Evolutionary conservation across 1,139 yeast genomes (phyloP), one percentile per base, ranked within the genome.

Genomic region (Candida mesenterica): DNA sequence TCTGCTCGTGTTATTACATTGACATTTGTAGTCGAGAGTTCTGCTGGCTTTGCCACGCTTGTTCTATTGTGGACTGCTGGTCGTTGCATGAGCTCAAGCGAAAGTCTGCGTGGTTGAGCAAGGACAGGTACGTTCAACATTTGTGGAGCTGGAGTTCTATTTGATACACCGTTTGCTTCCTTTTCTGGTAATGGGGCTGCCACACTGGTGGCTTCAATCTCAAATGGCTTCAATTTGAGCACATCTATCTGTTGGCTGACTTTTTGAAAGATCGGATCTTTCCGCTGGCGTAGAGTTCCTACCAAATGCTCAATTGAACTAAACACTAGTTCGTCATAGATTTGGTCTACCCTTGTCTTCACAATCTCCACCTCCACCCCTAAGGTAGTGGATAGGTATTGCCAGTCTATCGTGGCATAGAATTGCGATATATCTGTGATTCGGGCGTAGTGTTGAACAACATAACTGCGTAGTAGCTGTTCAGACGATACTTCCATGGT

Each of bases 1-100:
- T 34, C 62, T 1, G 68, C 59, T 35, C 55, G 54, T 3, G 71
- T 59, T 5, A 56, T 42, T 4, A 68, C 71, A 41, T 64, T 63
- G 22, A 68, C 57, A 33, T 54, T 61, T 20, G 68, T 57, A 2
- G 63, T 58, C 5, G 59, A 49, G 0, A 61, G 49, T 5, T 59
- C 52, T 1, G 70, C 66, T 1, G 71, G 64, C 24, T 55, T 61
- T 7, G 14, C 26, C 5, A 25, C 15, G 12, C 15, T 17, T 12
- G 28, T 7, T 28, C 30, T 28, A 15, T 15, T 18, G 9, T 9
- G 17, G 6, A 28, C 20, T 9, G 10, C 19, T 5, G 26, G 26
- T 5, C 6, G n/a, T 13, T 24, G 26, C 8, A 28, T 17, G 9
- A 15, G 17, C 4, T 15, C 19, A 10, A 17, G 10, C 7, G 30